Evolutionary conservation across 768 basidiomycete genomes (phyloP).

Genomic region (Serendipita sp.): DNA sequence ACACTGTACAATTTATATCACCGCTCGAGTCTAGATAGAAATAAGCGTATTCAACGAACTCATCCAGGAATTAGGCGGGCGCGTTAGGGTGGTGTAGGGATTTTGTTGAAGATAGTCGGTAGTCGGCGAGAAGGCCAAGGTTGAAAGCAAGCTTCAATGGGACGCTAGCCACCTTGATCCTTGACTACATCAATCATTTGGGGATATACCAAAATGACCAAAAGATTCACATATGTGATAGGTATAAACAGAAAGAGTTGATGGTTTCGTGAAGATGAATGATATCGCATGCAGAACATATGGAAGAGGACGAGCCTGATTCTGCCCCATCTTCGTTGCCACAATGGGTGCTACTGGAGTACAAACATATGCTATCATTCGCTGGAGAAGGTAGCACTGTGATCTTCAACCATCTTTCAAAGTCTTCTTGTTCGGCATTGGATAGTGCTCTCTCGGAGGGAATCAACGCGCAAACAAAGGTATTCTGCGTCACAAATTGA

Average conservation of each 20-base stretch:
- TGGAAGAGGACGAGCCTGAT: slow-evolving; percentile 83
- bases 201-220: background rate
- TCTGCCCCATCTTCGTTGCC: slow-evolving; percentile 40
- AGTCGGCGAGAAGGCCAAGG: no score
- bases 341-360: slow-evolving; percentile 89
- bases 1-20: no score
- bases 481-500: background rate
- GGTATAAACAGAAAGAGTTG: background rate
- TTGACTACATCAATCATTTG: no score
- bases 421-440: slow-evolving; percentile 45
- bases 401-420: slow-evolving; percentile 76
- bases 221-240: background rate
- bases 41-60: no score
- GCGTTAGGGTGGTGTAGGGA: no score
- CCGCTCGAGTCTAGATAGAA: no score
- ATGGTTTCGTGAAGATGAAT: background rate
- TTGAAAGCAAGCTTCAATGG: no score
- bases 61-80: no score
- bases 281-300: slow-evolving; percentile 51
- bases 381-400: slow-evolving; percentile 51
- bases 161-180: no score
- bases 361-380: slow-evolving; percentile 76
- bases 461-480: background rate
- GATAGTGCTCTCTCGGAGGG: slow-evolving; percentile 17
- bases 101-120: no score